Evolutionary conservation across 139 green algal species (phyloP), one percentile per base, ranked within the genome.

Genomic region (Coelastrella sp.): DNA sequence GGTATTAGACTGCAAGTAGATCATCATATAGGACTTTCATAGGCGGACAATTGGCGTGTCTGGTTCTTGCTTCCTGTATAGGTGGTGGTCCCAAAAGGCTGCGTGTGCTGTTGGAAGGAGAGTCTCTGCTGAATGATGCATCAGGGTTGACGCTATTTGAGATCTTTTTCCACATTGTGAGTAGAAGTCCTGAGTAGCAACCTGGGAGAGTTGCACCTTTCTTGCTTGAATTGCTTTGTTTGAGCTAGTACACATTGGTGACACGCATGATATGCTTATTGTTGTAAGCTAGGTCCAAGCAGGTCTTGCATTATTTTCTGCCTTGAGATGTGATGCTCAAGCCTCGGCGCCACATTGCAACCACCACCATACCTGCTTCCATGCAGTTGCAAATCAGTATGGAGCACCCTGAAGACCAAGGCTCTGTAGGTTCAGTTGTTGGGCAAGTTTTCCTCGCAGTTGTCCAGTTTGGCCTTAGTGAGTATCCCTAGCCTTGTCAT

Each of bases 81-180:
- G 93, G 90, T 45, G 92, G 92, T 53, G 95, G 92, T n/a, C 95
- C 95, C 5, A 91, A 93, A 85, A 87, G 91, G 3, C 83, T 98
- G 85, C 88, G 90, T 9, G 84, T 94, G n/a, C 41, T 98, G 32
- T 88, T 98, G 57, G 95, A 98, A 84, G 95, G 95, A 8, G 95
- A 98, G 94, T 93, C 87, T 0, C 85, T 98, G 62, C 90, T 97
- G 72, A 98, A 98, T 78, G 95, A 98, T 51, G 95, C 95, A 0
- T 93, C 90, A 3, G 94, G 90, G 1, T 93, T 98, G 77, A 95
- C 93, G 1, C 87, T 96, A 63, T 96, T 96, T 76, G 53, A 92
- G 13, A 79, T 95, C 17, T 86, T 89, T 59, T 82, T 87, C 30
- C 82, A 87, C 82, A n/a, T 72, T 25, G 82, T 87, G 8, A 50